Conservation (phyloP, 495 filamentous ascomycete genomes). For the Neurospora intermedia region DNA sequence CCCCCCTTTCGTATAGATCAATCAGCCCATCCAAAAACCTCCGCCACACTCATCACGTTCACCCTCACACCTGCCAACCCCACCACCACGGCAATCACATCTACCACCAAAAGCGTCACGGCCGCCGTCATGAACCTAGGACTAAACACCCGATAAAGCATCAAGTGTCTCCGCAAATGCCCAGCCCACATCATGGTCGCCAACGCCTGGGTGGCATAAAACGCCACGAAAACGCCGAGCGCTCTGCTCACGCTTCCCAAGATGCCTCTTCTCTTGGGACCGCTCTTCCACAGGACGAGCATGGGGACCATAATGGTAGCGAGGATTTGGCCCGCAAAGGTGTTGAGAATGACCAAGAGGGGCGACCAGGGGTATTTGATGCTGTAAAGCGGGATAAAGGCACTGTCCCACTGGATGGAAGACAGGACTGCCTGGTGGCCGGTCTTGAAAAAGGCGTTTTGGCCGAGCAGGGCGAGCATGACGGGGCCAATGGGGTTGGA, state of each 20-base stretch:
- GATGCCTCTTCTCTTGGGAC: slow-evolving; percentile 45
- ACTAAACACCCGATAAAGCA: slow-evolving; percentile 93
- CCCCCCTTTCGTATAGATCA: background rate
- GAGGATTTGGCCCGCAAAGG: slow-evolving; percentile 79
- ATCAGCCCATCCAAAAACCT: slow-evolving; percentile 76
- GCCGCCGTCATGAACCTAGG: slow-evolving; percentile 84
- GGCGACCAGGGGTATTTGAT: slow-evolving; percentile 87
- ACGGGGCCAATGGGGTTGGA: slow-evolving; percentile 69
- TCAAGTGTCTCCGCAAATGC: slow-evolving; percentile 77
- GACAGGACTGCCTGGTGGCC: slow-evolving; percentile 86
- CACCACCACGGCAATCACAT: slow-evolving; percentile 59
- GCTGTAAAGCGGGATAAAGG: slow-evolving; percentile 77
- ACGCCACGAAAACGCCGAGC: slow-evolving; percentile 61
- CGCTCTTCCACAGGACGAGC: slow-evolving; percentile 73
- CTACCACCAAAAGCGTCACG: slow-evolving; percentile 59
- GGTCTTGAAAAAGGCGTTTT: slow-evolving; percentile 94
- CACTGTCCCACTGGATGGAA: slow-evolving; percentile 93
- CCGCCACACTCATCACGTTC: slow-evolving; percentile 65
- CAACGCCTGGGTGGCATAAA: slow-evolving; percentile 67
- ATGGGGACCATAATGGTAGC: slow-evolving; percentile 69
- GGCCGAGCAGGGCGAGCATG: slow-evolving; percentile 73
- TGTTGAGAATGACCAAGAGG: slow-evolving; percentile 71
- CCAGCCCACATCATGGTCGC: slow-evolving; percentile 85
- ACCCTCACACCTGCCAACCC: slow-evolving; percentile 58
- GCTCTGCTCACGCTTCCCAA: slow-evolving; percentile 61